A percentile compares a stretch with the other conserved stretches of the same genome.
Evolutionary conservation across 208 protist genomes (phyloP).

Genomic region (Leishmania gerbilli): DNA sequence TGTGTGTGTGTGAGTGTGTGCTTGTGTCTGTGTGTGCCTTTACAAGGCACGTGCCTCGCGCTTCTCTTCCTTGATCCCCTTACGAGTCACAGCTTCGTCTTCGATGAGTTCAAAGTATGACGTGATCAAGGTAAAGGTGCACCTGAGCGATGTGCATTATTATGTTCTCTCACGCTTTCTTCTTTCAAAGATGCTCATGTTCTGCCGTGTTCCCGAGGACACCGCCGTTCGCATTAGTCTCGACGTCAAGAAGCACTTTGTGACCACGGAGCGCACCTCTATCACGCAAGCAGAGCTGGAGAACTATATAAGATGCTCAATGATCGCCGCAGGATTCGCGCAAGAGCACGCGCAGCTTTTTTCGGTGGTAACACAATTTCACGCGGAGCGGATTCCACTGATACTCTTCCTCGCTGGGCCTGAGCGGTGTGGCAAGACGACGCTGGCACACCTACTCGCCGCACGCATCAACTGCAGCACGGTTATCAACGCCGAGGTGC

Average conservation of each 20-base stretch:
- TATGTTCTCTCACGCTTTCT: constrained; percentile 72
- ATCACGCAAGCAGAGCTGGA: constrained; percentile 57
- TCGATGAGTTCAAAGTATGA: constrained; percentile 75
- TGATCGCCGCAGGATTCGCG: constrained; percentile 41
- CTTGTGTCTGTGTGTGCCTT: not conserved
- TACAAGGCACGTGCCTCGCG: not conserved
- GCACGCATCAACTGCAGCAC: constrained; percentile 51
- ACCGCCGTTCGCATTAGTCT: constrained; percentile 55
- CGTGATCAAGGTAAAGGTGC: constrained; percentile 62
- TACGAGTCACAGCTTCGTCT: not conserved
- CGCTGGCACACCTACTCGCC: constrained; percentile 42
- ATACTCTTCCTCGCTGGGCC: constrained; percentile 51
- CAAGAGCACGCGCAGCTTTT: constrained; percentile 34
- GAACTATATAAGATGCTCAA: constrained; percentile 21
- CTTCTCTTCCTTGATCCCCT: not conserved
- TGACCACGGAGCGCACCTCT: constrained; percentile 36
- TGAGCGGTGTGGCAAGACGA: constrained; percentile 47
- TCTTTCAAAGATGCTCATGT: constrained; percentile 68
- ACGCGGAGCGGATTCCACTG: constrained; percentile 50
- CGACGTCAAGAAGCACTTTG: constrained; percentile 59
- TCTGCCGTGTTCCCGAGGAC: constrained; percentile 49
- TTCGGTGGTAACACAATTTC: constrained; percentile 50
- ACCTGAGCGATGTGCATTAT: constrained; percentile 49
- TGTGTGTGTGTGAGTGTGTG: not conserved
- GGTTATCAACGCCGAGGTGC: constrained; percentile 55